A percentile compares a stretch with the other conserved stretches of the same genome.
phyloP scores from a whole-genome alignment of 2,329 filamentous ascomycete species.

The Berkeleyomyces basicola region DNA sequence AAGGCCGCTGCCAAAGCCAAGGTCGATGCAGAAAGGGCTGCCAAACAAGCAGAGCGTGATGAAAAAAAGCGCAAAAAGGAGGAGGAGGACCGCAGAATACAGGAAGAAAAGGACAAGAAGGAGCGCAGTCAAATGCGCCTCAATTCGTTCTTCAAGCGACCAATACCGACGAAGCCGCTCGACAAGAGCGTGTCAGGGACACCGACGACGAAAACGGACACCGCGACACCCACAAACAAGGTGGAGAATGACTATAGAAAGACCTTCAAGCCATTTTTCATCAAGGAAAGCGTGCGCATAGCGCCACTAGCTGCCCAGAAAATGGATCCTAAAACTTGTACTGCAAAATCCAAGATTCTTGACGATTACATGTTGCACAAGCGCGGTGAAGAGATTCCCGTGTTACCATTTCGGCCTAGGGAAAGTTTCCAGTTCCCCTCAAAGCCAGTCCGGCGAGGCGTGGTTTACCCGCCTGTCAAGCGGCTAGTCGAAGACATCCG shows the following conservation, averaged over 20 bases:
- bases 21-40: constrained; percentile 26
- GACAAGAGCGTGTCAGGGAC: constrained; percentile 4
- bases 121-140: constrained; percentile 32
- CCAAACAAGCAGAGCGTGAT: constrained; percentile 26
- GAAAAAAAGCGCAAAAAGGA: constrained; percentile 35
- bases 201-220: constrained; percentile 19
- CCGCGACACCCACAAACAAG: constrained; percentile 4
- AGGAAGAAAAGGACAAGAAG: constrained; percentile 33
- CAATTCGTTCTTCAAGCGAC: constrained; percentile 29
- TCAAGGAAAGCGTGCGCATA: constrained; percentile 56
- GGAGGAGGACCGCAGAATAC: constrained; percentile 26
- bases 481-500: constrained; percentile 41
- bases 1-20: constrained; percentile 23
- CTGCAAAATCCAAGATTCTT: constrained; percentile 33
- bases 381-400: constrained; percentile 27
- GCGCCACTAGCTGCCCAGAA: constrained; percentile 40
- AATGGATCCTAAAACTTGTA: constrained; percentile 39
- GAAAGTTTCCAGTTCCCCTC: constrained; percentile 30
- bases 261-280: constrained; percentile 65
- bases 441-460: constrained; percentile 28
- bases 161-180: constrained; percentile 26
- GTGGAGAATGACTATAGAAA: constrained; percentile 42
- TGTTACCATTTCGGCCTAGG: constrained; percentile 28
- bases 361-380: constrained; percentile 32
- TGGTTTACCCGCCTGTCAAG: constrained; percentile 35